Base-by-base conservation (phyloP, 306 rosid species). In the Mimosa bimucronata region DNA sequence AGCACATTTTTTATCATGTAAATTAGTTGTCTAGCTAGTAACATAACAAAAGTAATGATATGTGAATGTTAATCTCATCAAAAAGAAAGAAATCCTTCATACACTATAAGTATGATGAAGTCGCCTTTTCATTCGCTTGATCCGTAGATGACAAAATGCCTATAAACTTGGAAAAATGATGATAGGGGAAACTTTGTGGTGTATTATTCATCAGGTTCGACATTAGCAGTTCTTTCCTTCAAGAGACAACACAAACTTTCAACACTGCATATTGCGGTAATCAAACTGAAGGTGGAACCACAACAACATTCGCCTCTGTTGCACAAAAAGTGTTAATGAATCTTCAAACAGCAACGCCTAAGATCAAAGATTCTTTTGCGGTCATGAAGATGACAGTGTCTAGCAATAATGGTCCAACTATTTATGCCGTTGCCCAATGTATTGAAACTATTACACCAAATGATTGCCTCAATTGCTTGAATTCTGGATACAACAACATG, bases 401-500 rank as follows among this genome's bases (percentile, higher is more conserved):
- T 48, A 48, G 7, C 18, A 15, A 44, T 52, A 55, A 25, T 58
- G 78, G 70, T 26, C 58, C 80, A 23, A 28, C 68, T 29, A 65
- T 83, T 8, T 86, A 80, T 29, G 87, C 79, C 12, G 62, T 86
- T 57, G 87, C 89, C 18, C 89, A 86, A 57, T 86, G 72, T 10
- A 41, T 11, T 9, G 29, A 19, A 3, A 66, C 72, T 11, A n/a
- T 66, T 12, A 3, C 72, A 66, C 46, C n/a, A 42, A n/a, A 18
- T 38, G 48, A 23, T 1, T 66, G 72, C 50, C 48, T 66, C 18
- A 19, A 1, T n/a, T 66, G 72, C 48, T 66, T 66, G 29, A 18
- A 18, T 7, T 26, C 44, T 19, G 72, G 29, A 9, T 37, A 66
- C 48, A 37, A 19, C 29, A 66, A 66, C 9, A 9, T 66, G 26